Evolutionary conservation across 805 yeast species (phyloP), one percentile per base, ranked within the genome.

Genomic region (Kazachstania martiniae): DNA sequence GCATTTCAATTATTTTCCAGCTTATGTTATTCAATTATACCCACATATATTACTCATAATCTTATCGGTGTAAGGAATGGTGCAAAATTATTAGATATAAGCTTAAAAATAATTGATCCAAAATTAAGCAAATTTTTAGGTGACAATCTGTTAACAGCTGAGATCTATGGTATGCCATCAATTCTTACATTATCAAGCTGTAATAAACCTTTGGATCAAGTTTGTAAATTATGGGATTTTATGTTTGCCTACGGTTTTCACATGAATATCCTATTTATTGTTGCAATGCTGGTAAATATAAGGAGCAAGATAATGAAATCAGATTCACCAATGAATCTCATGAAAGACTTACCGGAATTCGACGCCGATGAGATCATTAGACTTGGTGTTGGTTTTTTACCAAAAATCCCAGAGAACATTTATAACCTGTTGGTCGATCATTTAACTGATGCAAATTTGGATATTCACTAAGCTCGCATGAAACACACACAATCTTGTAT

Each of bases 231-330:
- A 12, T 86, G 96, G 96, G 96, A 86, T 53, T 81, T 86, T 42
- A 58, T 85, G 44, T 80, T 86, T 56, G 94, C 95, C 3, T 86
- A 83, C 47, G 96, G 96, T 0, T 73, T 81, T 13, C 95, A 87
- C 48, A 68, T 85, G 76, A 86, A 87, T 56, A 70, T 87, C 18
- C 61, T 87, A 24, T 80, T 85, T 43, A 73, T 86, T 3, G 83
- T 85, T 7, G 89, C 95, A 1, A 2, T 94, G 51, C 59, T 86
- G 15, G 74, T 82, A 4, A 62, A 78, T 26, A 76, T 80, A 37
- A 62, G 95, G 36, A 68, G 74, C 8, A 58, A 66, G 19, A 59
- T 86, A n/a, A 53, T 87, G 34, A 59, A 59, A 12, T 65, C 78
- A 7, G 52, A 47, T 12, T 53, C 57, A 3, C 95, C 95, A 9